Conservation (phyloP, 2,329 filamentous ascomycete species). For the Chaetothyriales sp. region DNA sequence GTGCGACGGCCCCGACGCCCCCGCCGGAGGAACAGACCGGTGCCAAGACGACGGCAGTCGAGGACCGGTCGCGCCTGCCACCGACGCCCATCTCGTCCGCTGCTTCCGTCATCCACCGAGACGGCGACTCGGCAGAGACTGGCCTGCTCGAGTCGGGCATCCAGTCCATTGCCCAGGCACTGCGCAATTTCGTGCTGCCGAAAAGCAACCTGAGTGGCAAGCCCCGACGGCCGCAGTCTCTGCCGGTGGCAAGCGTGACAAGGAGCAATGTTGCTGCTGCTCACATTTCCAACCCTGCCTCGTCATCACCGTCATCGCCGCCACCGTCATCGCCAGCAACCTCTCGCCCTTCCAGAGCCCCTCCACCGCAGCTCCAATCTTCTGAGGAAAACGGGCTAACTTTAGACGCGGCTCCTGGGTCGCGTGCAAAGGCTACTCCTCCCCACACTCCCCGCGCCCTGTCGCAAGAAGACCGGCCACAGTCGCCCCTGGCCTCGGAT, state of each 20-base stretch:
- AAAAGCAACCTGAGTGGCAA: constrained; percentile 22
- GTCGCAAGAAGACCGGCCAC: constrained; percentile 44
- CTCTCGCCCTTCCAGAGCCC: constrained; percentile 1
- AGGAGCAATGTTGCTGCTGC: constrained; percentile 50
- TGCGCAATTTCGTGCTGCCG: constrained; percentile 31
- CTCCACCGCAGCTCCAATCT: neutral
- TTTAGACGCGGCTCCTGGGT: constrained; percentile 48
- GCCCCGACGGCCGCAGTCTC: constrained; percentile 30
- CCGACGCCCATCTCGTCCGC: constrained; percentile 31
- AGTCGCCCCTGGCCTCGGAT: constrained; percentile 16
- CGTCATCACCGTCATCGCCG: constrained; percentile 32
- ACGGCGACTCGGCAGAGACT: constrained; percentile 28
- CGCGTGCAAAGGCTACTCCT: constrained; percentile 70
- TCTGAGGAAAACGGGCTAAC: constrained; percentile 55
- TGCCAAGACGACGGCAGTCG: constrained; percentile 19
- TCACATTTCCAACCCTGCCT: constrained; percentile 54
- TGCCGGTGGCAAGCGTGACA: constrained; percentile 50
- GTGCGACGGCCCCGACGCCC: constrained; percentile 19
- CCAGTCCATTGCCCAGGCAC: constrained; percentile 28
- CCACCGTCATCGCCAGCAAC: constrained; percentile 29
- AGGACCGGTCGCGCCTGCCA: constrained; percentile 24
- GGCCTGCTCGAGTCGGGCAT: constrained; percentile 25
- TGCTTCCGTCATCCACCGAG: constrained; percentile 30
- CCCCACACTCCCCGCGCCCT: constrained; percentile 79
- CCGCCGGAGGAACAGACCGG: constrained; percentile 15